Evolutionary conservation across 2,329 filamentous ascomycete genomes (phyloP).

Genomic region (Aspergillus amoenus): DNA sequence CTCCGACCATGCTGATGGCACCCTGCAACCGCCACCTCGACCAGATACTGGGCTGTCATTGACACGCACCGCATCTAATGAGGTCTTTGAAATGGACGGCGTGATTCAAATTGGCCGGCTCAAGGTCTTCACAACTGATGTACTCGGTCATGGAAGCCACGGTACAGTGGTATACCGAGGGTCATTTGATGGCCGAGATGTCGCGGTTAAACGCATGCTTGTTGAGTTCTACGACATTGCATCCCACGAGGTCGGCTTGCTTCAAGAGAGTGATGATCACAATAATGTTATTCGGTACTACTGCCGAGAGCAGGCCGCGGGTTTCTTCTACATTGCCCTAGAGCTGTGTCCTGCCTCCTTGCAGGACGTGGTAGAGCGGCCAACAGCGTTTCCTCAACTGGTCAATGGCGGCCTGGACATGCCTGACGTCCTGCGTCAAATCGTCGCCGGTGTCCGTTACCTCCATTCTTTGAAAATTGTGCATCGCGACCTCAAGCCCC

Average conservation of each 20-base stretch:
- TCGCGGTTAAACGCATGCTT: conserved; percentile 95
- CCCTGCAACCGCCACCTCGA: conserved; percentile 41
- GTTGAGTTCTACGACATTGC: conserved; percentile 95
- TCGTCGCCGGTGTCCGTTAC: conserved; percentile 84
- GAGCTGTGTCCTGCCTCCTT: conserved; percentile 93
- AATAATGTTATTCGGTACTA: conserved; percentile 97
- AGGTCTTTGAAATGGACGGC: conserved; percentile 60
- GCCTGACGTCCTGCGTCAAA: conserved; percentile 79
- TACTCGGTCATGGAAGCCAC: conserved; percentile 78
- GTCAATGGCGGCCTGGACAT: conserved; percentile 68
- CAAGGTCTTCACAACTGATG: conserved; percentile 58
- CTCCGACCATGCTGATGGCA: conserved; percentile 55
- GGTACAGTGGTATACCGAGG: conserved; percentile 96
- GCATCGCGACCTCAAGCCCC: conserved; percentile 93
- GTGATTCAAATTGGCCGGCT: conserved; percentile 61
- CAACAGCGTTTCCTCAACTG: conserved; percentile 64
- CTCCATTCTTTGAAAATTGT: conserved; percentile 91
- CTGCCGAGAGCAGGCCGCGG: conserved; percentile 81
- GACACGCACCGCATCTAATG: conserved; percentile 55
- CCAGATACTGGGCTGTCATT: conserved; percentile 62
- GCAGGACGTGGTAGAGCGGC: conserved; percentile 84
- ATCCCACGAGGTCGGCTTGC: conserved; percentile 83
- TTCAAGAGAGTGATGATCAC: conserved; percentile 93
- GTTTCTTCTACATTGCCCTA: conserved; percentile 93
- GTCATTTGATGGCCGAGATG: conserved; percentile 87